Evolutionary conservation across 352 stramenopile genomes (phyloP).

Genomic region (Phytophthora meadii): DNA sequence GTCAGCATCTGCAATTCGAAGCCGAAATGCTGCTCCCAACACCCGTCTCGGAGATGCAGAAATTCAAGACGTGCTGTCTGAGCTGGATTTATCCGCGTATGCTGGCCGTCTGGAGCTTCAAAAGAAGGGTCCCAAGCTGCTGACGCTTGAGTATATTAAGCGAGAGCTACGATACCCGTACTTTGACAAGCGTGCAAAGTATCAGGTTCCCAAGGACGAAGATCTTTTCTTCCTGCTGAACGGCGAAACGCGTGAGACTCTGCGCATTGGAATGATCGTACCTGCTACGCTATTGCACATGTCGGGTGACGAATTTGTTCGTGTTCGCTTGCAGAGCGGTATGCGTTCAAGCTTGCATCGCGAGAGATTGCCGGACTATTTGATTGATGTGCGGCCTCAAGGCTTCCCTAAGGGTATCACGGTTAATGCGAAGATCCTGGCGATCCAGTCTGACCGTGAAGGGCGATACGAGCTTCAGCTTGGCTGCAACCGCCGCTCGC

Average conservation of each 20-base stretch:
- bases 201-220: constrained; percentile 83
- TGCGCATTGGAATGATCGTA: constrained; percentile 87
- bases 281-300: constrained; percentile 87
- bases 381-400: constrained; percentile 65
- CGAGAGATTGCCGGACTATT: constrained; percentile 83
- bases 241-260: constrained; percentile 81
- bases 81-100: constrained; percentile 89
- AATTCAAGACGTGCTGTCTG: constrained; percentile 87
- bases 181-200: constrained; percentile 89
- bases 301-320: constrained; percentile 84
- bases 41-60: constrained; percentile 73
- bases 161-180: constrained; percentile 90
- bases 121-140: constrained; percentile 89
- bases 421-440: constrained; percentile 87
- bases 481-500: constrained; percentile 75
- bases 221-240: constrained; percentile 90
- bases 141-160: constrained; percentile 91
- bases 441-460: constrained; percentile 73
- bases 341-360: constrained; percentile 82
- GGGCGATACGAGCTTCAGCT: constrained; percentile 80
- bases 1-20: constrained; percentile 85
- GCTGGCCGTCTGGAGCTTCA: constrained; percentile 87
- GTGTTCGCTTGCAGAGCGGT: constrained; percentile 84
- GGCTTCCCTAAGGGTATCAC: constrained; percentile 85
- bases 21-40: constrained; percentile 59